Evolutionary conservation across 441 rosid species (phyloP).

Genomic region (Populus hybrid): DNA sequence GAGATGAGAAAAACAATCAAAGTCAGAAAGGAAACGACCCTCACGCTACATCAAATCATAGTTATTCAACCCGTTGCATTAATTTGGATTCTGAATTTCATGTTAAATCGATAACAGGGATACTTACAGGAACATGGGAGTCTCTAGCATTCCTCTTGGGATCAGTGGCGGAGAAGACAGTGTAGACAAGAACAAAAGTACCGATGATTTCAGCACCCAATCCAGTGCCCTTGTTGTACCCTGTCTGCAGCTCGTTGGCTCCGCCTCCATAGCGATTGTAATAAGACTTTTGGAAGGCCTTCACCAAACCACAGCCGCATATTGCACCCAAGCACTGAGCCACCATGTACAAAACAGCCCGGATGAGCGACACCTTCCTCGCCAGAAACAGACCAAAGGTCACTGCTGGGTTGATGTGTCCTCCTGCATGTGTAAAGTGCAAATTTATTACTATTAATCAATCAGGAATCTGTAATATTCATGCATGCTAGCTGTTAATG

Average conservation of each 20-base stretch:
- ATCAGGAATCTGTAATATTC: no score
- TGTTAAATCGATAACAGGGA: neutral
- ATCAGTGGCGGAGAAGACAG: slow-evolving; percentile 85
- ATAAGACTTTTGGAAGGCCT: slow-evolving; percentile 57
- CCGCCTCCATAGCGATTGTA: slow-evolving; percentile 68
- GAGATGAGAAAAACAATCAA: neutral
- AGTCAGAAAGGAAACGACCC: slow-evolving; percentile 15
- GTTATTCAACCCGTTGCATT: no score
- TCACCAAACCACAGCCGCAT: slow-evolving; percentile 77
- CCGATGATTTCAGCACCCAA: slow-evolving; percentile 83
- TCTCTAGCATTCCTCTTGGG: slow-evolving; percentile 87
- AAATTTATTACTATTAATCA: neutral
- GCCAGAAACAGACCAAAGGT: slow-evolving; percentile 75
- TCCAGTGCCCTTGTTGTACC: slow-evolving; percentile 67
- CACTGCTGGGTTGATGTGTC: slow-evolving; percentile 89
- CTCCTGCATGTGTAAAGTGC: slow-evolving; percentile 39
- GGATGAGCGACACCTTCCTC: slow-evolving; percentile 58
- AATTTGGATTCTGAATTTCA: no score
- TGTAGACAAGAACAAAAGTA: slow-evolving; percentile 68
- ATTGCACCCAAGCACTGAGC: slow-evolving; percentile 82
- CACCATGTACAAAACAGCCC: slow-evolving; percentile 70
- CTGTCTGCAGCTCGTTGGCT: slow-evolving; percentile 48
- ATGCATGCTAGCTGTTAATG: no score
- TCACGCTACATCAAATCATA: neutral
- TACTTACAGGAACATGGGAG: slow-evolving; percentile 72